A percentile compares a stretch with the other conserved stretches of the same genome.
These are phyloP conservation scores for Rutstroemia sp. DNA, from an alignment of 2,329 filamentous ascomycete genomes.

Conservation along the genomic window DNA sequence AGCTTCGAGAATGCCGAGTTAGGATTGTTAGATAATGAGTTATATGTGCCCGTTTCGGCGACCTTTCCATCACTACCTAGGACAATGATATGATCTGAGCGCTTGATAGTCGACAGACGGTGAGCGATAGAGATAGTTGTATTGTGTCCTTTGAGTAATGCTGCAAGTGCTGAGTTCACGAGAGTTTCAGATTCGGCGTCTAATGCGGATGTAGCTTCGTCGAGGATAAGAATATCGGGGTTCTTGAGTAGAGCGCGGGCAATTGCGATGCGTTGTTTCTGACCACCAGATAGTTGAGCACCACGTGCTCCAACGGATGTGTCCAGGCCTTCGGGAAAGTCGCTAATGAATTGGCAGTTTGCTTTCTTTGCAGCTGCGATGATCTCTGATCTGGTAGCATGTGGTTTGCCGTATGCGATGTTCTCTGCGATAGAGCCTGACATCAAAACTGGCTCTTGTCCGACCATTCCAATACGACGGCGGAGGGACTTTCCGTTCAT, in stretches of 20 bases:
- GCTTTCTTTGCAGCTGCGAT: constrained; percentile 81
- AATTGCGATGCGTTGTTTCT: constrained; percentile 97
- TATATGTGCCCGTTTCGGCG: constrained; percentile 82
- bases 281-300: constrained; percentile 88
- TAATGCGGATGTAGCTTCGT: constrained; percentile 91
- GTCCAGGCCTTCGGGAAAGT: constrained; percentile 92
- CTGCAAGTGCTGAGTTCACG: constrained; percentile 82
- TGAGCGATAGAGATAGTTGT: constrained; percentile 98
- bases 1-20: constrained; percentile 85
- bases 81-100: constrained; percentile 90
- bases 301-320: constrained; percentile 89
- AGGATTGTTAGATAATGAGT: constrained; percentile 62
- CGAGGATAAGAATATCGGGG: constrained; percentile 92
- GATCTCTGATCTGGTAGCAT: constrained; percentile 72
- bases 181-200: constrained; percentile 96
- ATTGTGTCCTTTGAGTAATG: constrained; percentile 76
- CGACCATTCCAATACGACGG: constrained; percentile 87
- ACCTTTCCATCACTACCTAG: constrained; percentile 80
- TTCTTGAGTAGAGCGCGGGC: constrained; percentile 90
- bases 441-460: constrained; percentile 91
- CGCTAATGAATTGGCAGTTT: constrained; percentile 93
- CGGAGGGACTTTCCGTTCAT: constrained; percentile 94
- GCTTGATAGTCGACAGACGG: constrained; percentile 90
- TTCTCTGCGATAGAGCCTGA: constrained; percentile 81
- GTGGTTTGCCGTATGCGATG: constrained; percentile 82